These are phyloP conservation scores for Zygnema cylindricum DNA, from an alignment of 139 green algal genomes.

Conservation along the genomic window DNA sequence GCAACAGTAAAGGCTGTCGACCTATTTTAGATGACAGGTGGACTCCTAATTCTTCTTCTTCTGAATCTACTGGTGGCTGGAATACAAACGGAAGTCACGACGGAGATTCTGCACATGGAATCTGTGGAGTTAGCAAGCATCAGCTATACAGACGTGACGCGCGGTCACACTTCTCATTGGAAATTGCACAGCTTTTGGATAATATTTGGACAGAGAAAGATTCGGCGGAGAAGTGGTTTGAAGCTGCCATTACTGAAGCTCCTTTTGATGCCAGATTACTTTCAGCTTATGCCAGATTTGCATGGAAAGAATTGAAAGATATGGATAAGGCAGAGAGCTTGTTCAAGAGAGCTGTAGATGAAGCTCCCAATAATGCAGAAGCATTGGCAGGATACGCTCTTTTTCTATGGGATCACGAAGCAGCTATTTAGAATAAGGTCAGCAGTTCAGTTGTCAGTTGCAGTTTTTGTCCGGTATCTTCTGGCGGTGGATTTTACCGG, in stretches of 20 bases:
- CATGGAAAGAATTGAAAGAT: slow-evolving; percentile 19
- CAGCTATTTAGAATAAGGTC: slow-evolving; percentile 13
- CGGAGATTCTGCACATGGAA: not conserved
- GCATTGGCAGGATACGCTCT: slow-evolving; percentile 18
- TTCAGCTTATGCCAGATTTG: slow-evolving; percentile 14
- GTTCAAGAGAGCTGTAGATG: slow-evolving; percentile 15
- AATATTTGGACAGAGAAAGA: not conserved
- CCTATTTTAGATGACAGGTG: not conserved
- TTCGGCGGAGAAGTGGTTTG: not conserved
- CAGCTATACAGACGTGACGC: not conserved
- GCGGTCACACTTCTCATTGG: slow-evolving; percentile 14
- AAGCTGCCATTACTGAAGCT: not conserved
- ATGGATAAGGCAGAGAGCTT: not conserved
- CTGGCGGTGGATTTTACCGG: too few species aligned
- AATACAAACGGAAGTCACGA: not conserved
- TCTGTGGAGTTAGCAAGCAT: not conserved
- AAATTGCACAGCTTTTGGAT: slow-evolving; percentile 20
- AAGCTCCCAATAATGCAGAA: slow-evolving; percentile 22
- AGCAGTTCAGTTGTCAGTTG: too few species aligned
- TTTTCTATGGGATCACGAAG: slow-evolving; percentile 24
- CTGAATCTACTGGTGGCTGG: not conserved
- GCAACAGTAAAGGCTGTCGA: slow-evolving; percentile 39
- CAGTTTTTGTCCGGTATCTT: too few species aligned
- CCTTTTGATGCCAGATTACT: slow-evolving; percentile 2
- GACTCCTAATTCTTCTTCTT: not conserved